Percentiles rank a stretch among this genome's conserved stretches.
Conservation (phyloP, 768 basidiomycete species). For the Phaeotremella skinneri region DNA sequence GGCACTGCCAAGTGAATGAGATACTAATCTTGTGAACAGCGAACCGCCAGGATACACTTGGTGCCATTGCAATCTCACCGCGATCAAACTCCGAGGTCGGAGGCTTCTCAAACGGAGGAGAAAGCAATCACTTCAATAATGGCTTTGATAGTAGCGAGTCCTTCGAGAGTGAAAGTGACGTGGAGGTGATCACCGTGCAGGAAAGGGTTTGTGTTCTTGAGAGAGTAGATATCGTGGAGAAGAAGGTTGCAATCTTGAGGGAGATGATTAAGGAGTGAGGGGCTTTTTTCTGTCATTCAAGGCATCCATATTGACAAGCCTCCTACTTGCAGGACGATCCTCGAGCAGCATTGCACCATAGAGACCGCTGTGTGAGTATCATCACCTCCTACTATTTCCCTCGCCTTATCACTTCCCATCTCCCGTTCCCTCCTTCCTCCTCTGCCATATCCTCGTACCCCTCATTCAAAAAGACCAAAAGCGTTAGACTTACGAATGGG, state of each 20-base stretch:
- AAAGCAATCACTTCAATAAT: too few relatives aligned
- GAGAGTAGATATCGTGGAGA: not conserved
- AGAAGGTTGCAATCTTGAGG: not conserved
- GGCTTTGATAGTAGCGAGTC: not conserved
- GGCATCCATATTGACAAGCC: not conserved
- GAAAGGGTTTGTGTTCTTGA: not conserved
- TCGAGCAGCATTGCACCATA: not conserved
- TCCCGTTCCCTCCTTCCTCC: too few relatives aligned
- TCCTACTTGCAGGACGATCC: not conserved
- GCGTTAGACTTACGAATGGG: too few relatives aligned
- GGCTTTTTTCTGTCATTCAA: not conserved
- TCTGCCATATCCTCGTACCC: too few relatives aligned
- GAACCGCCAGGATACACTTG: too few relatives aligned
- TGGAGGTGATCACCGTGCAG: not conserved
- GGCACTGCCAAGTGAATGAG: too few relatives aligned
- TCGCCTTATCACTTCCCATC: not conserved
- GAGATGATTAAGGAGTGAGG: not conserved
- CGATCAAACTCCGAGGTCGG: too few relatives aligned
- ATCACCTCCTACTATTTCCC: not conserved
- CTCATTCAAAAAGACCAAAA: too few relatives aligned
- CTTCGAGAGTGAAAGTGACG: not conserved
- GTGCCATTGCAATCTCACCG: too few relatives aligned
- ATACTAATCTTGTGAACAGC: too few relatives aligned
- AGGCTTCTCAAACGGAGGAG: too few relatives aligned
- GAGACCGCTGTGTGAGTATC: not conserved